A percentile compares a stretch with the other conserved stretches of the same genome.
Conservation (phyloP, 2,329 filamentous ascomycete genomes). For the Beauveria scarabaeidicola region DNA sequence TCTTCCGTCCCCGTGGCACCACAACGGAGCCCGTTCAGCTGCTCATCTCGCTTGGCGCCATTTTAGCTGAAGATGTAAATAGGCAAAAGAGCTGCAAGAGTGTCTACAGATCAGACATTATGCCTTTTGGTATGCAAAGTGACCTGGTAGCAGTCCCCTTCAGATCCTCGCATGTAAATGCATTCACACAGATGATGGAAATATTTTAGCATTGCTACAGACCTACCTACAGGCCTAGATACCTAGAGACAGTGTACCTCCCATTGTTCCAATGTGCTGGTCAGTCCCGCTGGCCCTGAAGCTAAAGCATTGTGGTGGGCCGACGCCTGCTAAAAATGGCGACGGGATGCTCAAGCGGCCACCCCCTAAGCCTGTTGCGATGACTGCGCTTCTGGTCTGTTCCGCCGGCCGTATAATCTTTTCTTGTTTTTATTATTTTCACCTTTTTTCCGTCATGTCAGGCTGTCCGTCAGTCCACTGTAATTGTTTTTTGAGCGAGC, state of each 20-base stretch:
- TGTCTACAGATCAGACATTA: too few relatives aligned
- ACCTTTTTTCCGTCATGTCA: background rate
- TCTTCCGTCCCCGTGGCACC: background rate
- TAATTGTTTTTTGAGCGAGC: background rate
- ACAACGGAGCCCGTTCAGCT: background rate
- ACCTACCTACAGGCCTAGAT: too few relatives aligned
- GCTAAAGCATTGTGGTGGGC: background rate
- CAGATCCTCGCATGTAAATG: too few relatives aligned
- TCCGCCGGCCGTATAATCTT: constrained; percentile 7
- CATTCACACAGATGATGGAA: too few relatives aligned
- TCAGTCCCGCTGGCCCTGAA: background rate
- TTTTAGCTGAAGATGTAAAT: background rate
- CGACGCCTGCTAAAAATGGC: background rate
- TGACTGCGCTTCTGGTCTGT: constrained; percentile 9
- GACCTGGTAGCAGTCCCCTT: too few relatives aligned
- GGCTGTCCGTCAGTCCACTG: background rate
- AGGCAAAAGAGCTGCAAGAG: too few relatives aligned
- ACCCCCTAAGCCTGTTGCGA: background rate
- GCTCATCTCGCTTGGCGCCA: background rate
- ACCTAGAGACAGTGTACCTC: too few relatives aligned
- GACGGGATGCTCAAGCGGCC: background rate
- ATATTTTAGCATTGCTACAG: too few relatives aligned
- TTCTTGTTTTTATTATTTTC: background rate
- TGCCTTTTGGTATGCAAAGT: too few relatives aligned
- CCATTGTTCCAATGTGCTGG: background rate